These are phyloP conservation scores for Aureobasidium namibiae DNA, from an alignment of 2,329 filamentous ascomycete species.

Conservation along the genomic window DNA sequence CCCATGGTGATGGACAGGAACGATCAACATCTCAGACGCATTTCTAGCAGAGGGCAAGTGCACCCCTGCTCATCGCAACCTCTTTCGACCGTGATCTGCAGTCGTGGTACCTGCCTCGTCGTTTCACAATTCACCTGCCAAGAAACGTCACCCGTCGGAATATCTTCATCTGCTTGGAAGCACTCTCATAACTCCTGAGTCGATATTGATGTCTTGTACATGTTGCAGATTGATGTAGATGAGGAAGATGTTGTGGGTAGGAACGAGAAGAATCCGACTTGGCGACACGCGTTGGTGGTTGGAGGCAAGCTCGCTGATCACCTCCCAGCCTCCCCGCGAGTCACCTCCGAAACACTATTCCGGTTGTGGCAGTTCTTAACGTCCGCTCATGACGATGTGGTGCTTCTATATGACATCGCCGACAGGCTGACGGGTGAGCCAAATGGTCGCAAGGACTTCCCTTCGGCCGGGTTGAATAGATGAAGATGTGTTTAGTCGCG, in stretches of 20 bases:
- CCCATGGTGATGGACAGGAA: neutral
- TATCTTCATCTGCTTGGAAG: neutral
- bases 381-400: neutral
- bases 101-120: neutral
- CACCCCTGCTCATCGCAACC: slow-evolving; percentile 6
- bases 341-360: neutral
- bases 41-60: neutral
- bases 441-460: neutral
- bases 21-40: neutral
- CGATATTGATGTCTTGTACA: neutral
- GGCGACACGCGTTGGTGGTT: neutral
- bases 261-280: slow-evolving; percentile 2
- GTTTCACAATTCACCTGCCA: neutral
- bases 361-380: neutral
- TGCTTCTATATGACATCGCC: neutral
- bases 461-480: neutral
- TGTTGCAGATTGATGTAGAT: neutral
- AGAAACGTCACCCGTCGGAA: neutral
- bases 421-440: neutral
- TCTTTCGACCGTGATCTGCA: neutral
- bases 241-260: neutral
- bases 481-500: neutral
- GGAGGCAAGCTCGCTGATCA: neutral
- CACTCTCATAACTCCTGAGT: neutral
- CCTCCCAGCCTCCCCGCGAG: neutral